Conservation (phyloP, 192 early-diverging fungal genomes). For the Bifiguratus adelaidae region DNA sequence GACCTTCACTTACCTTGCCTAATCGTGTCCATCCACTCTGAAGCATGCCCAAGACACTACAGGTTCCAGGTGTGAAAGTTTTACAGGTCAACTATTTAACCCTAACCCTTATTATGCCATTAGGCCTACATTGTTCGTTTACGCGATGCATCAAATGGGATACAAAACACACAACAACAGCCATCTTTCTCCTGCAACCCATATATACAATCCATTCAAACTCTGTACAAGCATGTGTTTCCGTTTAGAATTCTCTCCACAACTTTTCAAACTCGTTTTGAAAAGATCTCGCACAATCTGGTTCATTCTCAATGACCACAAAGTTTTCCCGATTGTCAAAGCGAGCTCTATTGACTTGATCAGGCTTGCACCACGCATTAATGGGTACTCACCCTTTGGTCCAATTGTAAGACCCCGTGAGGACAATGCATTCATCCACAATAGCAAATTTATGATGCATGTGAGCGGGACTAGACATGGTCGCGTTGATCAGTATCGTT, state of each 20-base stretch:
- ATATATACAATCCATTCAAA: too few species aligned
- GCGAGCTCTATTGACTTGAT: constrained; percentile 23
- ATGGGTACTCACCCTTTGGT: constrained; percentile 14
- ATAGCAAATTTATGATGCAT: constrained; percentile 61
- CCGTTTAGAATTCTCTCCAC: constrained; percentile 36
- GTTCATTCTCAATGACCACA: constrained; percentile 37
- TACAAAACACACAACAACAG: too few species aligned
- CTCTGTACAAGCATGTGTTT: too few species aligned
- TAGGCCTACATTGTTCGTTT: too few species aligned
- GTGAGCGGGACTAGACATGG: constrained; percentile 5
- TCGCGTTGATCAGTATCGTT: neutral
- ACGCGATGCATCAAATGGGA: too few species aligned
- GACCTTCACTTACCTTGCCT: too few species aligned
- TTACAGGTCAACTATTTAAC: too few species aligned
- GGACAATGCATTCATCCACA: constrained; percentile 35
- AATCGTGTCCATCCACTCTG: too few species aligned
- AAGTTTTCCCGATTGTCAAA: constrained; percentile 46
- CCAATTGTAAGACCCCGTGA: constrained; percentile 44
- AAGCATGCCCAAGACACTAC: too few species aligned
- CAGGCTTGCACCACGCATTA: neutral
- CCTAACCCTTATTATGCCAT: too few species aligned
- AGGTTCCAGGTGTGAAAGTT: too few species aligned
- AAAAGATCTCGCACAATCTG: constrained; percentile 32
- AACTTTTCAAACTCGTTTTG: constrained; percentile 44
- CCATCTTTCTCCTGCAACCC: too few species aligned